Conservation (phyloP, 495 filamentous ascomycete genomes). For the Tuber melanosporum region DNA sequence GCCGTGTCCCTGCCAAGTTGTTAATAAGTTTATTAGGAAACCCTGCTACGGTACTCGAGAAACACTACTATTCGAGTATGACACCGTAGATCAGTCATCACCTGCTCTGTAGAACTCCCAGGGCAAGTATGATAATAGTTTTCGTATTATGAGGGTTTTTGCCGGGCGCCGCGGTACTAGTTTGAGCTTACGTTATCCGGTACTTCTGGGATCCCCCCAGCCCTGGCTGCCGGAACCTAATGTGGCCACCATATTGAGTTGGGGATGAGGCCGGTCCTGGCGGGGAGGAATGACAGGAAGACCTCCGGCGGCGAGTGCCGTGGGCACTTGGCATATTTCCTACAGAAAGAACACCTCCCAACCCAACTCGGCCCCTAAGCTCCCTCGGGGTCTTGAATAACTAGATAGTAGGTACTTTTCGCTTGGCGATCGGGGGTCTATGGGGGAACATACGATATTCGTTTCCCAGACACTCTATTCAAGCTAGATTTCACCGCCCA, state of each 20-base stretch:
- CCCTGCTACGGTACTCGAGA: neutral
- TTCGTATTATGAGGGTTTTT: neutral
- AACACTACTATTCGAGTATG: neutral
- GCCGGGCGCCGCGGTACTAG: neutral
- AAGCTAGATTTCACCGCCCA: constrained; percentile 1
- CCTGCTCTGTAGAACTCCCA: neutral
- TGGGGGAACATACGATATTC: constrained; percentile 7
- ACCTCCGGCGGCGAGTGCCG: neutral
- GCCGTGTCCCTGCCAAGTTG: neutral
- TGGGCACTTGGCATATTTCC: neutral
- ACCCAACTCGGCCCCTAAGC: neutral
- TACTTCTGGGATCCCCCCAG: neutral
- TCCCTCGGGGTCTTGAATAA: neutral
- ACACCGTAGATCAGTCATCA: neutral
- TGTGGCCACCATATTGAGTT: too few relatives aligned
- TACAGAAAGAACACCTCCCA: neutral
- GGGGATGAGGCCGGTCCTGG: neutral
- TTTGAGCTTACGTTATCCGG: neutral
- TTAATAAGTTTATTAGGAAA: neutral
- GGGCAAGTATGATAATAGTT: neutral
- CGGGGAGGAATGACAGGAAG: constrained; percentile 7
- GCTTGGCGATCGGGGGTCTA: neutral
- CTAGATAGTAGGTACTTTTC: neutral
- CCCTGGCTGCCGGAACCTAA: neutral
- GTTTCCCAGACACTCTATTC: constrained; percentile 42